phyloP scores from a whole-genome alignment of 805 yeast genomes.

The Metschnikowia corniflorae region DNA sequence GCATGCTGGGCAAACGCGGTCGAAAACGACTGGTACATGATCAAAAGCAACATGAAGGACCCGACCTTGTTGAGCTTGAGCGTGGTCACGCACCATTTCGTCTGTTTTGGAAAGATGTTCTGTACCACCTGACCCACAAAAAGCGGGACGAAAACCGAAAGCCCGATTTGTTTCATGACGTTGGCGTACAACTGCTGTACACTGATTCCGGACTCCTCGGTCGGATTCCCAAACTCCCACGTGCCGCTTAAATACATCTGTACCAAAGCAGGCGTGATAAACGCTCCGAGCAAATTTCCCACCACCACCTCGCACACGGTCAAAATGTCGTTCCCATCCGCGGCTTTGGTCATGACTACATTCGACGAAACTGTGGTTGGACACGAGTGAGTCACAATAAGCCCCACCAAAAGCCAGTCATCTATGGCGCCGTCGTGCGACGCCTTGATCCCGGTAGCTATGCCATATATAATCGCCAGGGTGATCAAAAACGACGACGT shows the following conservation, averaged over 20 bases:
- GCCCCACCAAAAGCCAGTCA: slow-evolving; percentile 75
- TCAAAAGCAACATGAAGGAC: slow-evolving; percentile 69
- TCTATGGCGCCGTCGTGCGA: slow-evolving; percentile 58
- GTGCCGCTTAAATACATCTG: slow-evolving; percentile 61
- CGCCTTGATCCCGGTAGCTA: slow-evolving; percentile 60
- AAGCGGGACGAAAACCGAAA: slow-evolving; percentile 77
- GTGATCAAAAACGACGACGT: slow-evolving; percentile 69
- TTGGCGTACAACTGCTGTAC: slow-evolving; percentile 59
- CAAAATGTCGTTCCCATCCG: slow-evolving; percentile 76
- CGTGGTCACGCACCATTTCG: slow-evolving; percentile 54
- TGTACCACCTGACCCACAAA: slow-evolving; percentile 87
- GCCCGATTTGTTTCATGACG: slow-evolving; percentile 86
- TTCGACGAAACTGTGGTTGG: slow-evolving; percentile 92
- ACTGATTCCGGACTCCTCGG: slow-evolving; percentile 42
- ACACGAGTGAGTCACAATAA: slow-evolving; percentile 78
- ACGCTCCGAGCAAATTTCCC: slow-evolving; percentile 83
- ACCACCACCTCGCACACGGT: slow-evolving; percentile 82
- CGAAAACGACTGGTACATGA: slow-evolving; percentile 77
- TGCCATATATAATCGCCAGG: slow-evolving; percentile 66
- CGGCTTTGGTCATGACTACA: slow-evolving; percentile 85
- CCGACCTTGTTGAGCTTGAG: slow-evolving; percentile 70
- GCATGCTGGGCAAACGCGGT: slow-evolving; percentile 85
- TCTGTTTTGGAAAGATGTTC: slow-evolving; percentile 62
- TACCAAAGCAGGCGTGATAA: slow-evolving; percentile 78
- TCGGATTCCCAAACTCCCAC: slow-evolving; percentile 80